Evolutionary conservation across 495 filamentous ascomycete species (phyloP).

Genomic region (Cudoniella acicularis): DNA sequence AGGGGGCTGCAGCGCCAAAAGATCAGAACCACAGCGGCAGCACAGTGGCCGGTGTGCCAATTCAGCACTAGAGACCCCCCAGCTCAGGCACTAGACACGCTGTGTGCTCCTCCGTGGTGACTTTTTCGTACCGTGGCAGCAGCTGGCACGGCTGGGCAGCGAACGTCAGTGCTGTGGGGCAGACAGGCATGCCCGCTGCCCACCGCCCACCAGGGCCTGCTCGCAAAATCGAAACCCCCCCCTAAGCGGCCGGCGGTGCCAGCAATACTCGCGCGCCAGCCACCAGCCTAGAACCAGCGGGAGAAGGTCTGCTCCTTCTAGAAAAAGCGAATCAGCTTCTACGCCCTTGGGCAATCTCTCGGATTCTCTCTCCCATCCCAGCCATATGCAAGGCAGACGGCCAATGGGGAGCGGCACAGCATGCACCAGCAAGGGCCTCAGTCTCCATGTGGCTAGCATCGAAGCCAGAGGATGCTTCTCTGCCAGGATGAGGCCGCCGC

Average conservation of each 20-base stretch:
- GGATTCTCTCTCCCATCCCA: not conserved
- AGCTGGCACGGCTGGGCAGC: no score
- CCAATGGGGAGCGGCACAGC: conserved; percentile 1
- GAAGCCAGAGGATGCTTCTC: not conserved
- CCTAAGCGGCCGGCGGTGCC: not conserved
- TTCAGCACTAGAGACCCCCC: no score
- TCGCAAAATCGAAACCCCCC: no score
- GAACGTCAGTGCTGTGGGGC: no score
- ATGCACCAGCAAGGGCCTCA: not conserved
- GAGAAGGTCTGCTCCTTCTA: not conserved
- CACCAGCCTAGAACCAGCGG: not conserved
- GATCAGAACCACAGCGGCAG: no score
- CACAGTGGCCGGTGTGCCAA: no score
- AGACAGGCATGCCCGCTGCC: no score
- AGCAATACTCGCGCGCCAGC: not conserved
- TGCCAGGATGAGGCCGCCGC: not conserved
- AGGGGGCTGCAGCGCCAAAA: no score
- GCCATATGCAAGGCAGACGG: not conserved
- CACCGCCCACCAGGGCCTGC: no score
- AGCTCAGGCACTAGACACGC: no score
- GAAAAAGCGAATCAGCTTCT: not conserved
- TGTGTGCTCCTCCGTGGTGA: no score
- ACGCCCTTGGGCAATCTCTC: not conserved
- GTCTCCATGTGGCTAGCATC: not conserved
- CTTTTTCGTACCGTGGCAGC: no score